A percentile compares a stretch with the other conserved stretches of the same genome.
These are phyloP conservation scores for Kappamyces sp. DNA, from an alignment of 192 early-diverging fungal genomes.

Conservation along the genomic window DNA sequence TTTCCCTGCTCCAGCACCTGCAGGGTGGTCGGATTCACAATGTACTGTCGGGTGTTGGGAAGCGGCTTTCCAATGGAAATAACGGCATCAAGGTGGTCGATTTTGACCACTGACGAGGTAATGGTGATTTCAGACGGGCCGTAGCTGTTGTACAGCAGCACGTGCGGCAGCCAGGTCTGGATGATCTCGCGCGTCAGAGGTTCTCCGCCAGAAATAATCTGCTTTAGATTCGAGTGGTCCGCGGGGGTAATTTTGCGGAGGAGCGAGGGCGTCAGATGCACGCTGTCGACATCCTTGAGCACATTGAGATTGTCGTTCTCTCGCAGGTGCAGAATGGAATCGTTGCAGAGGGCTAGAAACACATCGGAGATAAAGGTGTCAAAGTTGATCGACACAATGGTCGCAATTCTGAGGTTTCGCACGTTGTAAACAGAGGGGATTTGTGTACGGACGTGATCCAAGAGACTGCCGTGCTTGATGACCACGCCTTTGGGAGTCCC, in stretches of 20 bases:
- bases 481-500: conserved; percentile 35
- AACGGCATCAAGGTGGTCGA: neutral
- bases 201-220: conserved; percentile 24
- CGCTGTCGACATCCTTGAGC: neutral
- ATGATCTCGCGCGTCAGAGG: neutral
- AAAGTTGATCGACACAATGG: conserved; percentile 21
- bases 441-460: neutral
- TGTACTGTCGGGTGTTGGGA: conserved; percentile 10
- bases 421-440: conserved; percentile 16
- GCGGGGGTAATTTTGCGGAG: conserved; percentile 7
- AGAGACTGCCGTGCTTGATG: conserved; percentile 17
- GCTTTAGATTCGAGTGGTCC: conserved; percentile 19
- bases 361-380: conserved; percentile 24
- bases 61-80: conserved; percentile 11
- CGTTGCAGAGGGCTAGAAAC: conserved; percentile 18
- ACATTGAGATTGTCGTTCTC: conserved; percentile 12
- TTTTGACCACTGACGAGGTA: neutral
- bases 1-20: conserved; percentile 10
- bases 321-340: conserved; percentile 13
- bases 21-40: neutral
- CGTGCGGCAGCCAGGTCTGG: neutral
- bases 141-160: conserved; percentile 1
- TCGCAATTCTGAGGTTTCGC: neutral
- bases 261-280: conserved; percentile 15
- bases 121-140: conserved; percentile 19